These are phyloP conservation scores for Plasmodium berghei DNA, from an alignment of 169 alveolate species.

Conservation along the genomic window DNA sequence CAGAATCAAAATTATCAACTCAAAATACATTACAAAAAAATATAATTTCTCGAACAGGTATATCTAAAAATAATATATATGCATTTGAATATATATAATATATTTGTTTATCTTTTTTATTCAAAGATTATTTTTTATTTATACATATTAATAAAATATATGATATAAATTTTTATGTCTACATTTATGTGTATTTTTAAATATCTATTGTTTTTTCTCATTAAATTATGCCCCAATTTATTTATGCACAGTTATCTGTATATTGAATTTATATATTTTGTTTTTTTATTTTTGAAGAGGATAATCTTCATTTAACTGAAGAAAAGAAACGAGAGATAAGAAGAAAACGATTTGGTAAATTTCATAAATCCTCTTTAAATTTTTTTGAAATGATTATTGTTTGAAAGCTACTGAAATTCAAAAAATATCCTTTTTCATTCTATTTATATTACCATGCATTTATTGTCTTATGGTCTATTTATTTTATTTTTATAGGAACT, in stretches of 20 bases:
- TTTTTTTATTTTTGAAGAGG: slow-evolving; percentile 9
- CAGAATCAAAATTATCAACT: slow-evolving; percentile 31
- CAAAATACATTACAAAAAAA: slow-evolving; percentile 47
- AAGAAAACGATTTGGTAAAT: slow-evolving; percentile 68
- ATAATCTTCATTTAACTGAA: slow-evolving; percentile 43
- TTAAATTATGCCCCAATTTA: no score
- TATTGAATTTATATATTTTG: neutral
- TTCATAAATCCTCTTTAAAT: neutral
- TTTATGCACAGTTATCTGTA: neutral
- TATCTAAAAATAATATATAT: neutral
- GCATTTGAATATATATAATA: neutral
- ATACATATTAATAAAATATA: neutral
- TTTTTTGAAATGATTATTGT: neutral
- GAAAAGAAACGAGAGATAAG: slow-evolving; percentile 65
- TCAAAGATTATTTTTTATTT: neutral
- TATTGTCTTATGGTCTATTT: neutral
- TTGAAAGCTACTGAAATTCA: neutral
- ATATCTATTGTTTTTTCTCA: neutral
- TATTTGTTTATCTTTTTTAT: neutral
- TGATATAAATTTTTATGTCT: neutral
- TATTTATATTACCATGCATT: no score
- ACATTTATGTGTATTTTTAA: slow-evolving; percentile 1
- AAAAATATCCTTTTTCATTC: no score
- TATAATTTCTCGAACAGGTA: slow-evolving; percentile 28
- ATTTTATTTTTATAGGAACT: slow-evolving; percentile 1